A percentile compares a stretch with the other conserved stretches of the same genome.
These are phyloP conservation scores for Chytriomyces confervae DNA, from an alignment of 192 early-diverging fungal genomes.

Conservation along the genomic window DNA sequence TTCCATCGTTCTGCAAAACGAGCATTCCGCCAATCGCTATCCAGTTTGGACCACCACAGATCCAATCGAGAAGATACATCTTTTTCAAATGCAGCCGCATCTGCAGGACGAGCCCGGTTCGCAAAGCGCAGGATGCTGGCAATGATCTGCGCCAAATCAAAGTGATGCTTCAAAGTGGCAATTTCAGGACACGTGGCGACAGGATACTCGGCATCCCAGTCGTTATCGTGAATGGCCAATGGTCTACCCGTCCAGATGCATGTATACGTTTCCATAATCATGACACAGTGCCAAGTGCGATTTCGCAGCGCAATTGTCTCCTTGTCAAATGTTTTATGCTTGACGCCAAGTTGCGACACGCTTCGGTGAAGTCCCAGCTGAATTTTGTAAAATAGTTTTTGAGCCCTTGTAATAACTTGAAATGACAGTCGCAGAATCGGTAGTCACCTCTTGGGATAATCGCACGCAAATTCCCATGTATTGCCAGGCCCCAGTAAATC, in stretches of 20 bases:
- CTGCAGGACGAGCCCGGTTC: conserved; percentile 25
- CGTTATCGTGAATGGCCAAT: conserved; percentile 25
- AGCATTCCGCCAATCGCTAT: background rate
- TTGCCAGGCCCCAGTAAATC: conserved; percentile 19
- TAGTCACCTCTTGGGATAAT: conserved; percentile 10
- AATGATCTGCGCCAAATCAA: conserved; percentile 24
- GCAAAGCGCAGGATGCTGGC: conserved; percentile 28
- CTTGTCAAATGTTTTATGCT: conserved; percentile 15
- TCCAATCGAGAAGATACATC: background rate
- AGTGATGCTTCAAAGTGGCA: conserved; percentile 2
- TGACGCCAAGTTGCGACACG: conserved; percentile 4
- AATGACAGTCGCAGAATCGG: background rate
- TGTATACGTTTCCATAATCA: conserved; percentile 35
- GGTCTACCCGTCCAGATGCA: conserved; percentile 33
- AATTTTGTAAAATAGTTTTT: background rate
- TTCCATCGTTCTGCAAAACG: conserved; percentile 28
- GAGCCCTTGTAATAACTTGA: background rate
- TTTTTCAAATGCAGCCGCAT: background rate
- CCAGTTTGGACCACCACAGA: conserved; percentile 13
- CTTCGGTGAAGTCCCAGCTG: conserved; percentile 28
- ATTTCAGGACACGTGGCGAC: background rate
- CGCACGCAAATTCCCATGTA: conserved; percentile 33
- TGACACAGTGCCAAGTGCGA: conserved; percentile 33
- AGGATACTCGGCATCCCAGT: conserved; percentile 35
- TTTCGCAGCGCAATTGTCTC: conserved; percentile 13